Evolutionary conservation across 257 asterid genomes (phyloP).

Genomic region (Penstemon newberryi): DNA sequence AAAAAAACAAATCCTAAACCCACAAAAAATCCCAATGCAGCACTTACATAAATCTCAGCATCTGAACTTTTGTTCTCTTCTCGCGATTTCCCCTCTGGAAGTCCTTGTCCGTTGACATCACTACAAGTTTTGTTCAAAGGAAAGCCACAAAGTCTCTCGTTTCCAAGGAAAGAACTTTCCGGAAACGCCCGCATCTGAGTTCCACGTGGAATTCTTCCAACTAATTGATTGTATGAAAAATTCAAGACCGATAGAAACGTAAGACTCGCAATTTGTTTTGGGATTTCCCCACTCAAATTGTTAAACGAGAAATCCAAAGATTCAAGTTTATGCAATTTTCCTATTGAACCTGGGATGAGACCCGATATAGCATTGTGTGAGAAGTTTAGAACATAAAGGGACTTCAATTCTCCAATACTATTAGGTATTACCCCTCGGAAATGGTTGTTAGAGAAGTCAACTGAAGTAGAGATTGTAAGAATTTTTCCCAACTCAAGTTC

Average conservation of each 20-base stretch:
- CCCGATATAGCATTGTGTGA: constrained; percentile 41
- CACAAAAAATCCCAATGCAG: constrained; percentile 33
- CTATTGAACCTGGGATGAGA: constrained; percentile 38
- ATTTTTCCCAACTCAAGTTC: constrained; percentile 44
- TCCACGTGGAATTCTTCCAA: constrained; percentile 49
- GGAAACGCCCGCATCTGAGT: constrained; percentile 46
- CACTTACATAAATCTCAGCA: constrained; percentile 28
- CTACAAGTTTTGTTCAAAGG: constrained; percentile 38
- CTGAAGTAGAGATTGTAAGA: constrained; percentile 36
- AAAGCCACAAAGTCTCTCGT: constrained; percentile 49
- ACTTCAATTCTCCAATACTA: constrained; percentile 31
- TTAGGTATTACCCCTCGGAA: constrained; percentile 44
- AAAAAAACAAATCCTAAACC: constrained; percentile 24
- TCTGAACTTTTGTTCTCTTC: background rate
- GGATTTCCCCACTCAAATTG: constrained; percentile 46
- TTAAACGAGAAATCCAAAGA: constrained; percentile 48
- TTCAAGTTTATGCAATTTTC: constrained; percentile 29
- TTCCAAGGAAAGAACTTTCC: constrained; percentile 41
- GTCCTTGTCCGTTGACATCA: constrained; percentile 1
- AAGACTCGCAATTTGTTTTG: constrained; percentile 40
- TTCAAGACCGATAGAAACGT: constrained; percentile 52
- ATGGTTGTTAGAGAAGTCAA: constrained; percentile 52
- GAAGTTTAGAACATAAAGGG: constrained; percentile 42
- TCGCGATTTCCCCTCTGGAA: background rate
- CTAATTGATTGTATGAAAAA: constrained; percentile 42